Conservation (phyloP, 1,284 basidiomycete species). For the Apiotrichum porosum region DNA sequence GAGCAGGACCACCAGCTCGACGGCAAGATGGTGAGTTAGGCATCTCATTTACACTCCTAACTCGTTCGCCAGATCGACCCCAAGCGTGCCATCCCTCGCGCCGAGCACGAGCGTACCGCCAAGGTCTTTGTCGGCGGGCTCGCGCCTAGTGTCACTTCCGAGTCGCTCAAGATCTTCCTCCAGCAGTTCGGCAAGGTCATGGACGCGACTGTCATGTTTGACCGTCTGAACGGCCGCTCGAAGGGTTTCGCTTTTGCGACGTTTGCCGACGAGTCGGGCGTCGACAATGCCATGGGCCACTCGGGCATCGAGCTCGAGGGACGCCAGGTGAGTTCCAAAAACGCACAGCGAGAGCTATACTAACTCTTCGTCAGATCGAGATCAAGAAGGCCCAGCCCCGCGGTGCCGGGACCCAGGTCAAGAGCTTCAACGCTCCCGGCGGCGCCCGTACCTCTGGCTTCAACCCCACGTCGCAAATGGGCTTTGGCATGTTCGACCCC, state of each 20-base stretch:
- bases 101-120: slow-evolving; percentile 84
- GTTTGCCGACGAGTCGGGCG: slow-evolving; percentile 77
- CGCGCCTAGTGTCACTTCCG: slow-evolving; percentile 83
- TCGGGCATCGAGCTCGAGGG: slow-evolving; percentile 85
- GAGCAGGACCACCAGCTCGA: slow-evolving; percentile 82
- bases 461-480: slow-evolving; percentile 15
- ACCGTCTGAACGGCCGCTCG: slow-evolving; percentile 89
- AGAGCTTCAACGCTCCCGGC: slow-evolving; percentile 39
- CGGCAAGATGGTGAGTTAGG: slow-evolving; percentile 74
- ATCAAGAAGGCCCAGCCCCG: slow-evolving; percentile 89
- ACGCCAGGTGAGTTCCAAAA: slow-evolving; percentile 62
- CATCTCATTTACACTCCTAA: slow-evolving; percentile 1
- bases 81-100: slow-evolving; percentile 94
- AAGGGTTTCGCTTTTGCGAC: slow-evolving; percentile 99
- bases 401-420: slow-evolving; percentile 41
- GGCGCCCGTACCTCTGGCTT: slow-evolving; percentile 18
- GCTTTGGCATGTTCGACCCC: slow-evolving; percentile 50
- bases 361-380: slow-evolving; percentile 66
- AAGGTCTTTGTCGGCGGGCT: slow-evolving; percentile 96
- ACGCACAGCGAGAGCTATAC: background rate
- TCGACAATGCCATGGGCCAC: slow-evolving; percentile 76
- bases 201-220: slow-evolving; percentile 98
- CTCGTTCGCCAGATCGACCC: slow-evolving; percentile 77
- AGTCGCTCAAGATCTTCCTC: slow-evolving; percentile 88
- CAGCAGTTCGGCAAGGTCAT: slow-evolving; percentile 83